Evolutionary conservation across 2,329 filamentous ascomycete species (phyloP).

Genomic region (Furcasterigmium furcatum): DNA sequence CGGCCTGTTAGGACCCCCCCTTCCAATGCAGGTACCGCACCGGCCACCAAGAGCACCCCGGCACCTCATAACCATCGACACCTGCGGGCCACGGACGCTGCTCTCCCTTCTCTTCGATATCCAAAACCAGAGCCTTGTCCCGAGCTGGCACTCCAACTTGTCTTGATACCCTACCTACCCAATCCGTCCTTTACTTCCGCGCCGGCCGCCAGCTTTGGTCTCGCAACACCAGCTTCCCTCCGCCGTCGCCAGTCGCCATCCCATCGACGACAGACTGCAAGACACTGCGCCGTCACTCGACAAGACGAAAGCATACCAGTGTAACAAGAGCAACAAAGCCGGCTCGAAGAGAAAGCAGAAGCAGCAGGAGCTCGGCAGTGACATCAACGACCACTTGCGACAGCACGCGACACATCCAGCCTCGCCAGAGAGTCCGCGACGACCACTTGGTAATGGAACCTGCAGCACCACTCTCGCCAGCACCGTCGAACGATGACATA

Average conservation of each 20-base stretch:
- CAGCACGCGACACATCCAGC: not conserved
- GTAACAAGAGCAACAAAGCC: no score
- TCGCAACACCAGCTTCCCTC: not conserved
- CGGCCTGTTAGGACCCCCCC: not conserved
- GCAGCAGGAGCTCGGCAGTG: no score
- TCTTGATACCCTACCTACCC: not conserved
- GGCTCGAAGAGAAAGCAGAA: no score
- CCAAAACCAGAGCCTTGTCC: not conserved
- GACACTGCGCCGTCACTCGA: no score
- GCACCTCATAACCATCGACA: conserved; percentile 1
- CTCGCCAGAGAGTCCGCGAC: not conserved
- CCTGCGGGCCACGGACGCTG: not conserved
- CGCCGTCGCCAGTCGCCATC: not conserved
- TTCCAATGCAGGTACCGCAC: conserved; percentile 2
- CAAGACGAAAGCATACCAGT: no score
- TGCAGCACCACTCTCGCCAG: conserved; percentile 40
- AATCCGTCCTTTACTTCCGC: not conserved
- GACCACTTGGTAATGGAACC: conserved; percentile 28
- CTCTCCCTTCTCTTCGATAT: not conserved
- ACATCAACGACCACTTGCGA: no score
- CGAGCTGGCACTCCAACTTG: not conserved
- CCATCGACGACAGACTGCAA: not conserved
- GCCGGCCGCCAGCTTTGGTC: not conserved
- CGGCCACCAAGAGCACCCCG: not conserved
- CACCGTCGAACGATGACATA: conserved; percentile 31